These are phyloP conservation scores for Geosmithia morbida DNA, from an alignment of 2,329 filamentous ascomycete genomes.

Conservation along the genomic window DNA sequence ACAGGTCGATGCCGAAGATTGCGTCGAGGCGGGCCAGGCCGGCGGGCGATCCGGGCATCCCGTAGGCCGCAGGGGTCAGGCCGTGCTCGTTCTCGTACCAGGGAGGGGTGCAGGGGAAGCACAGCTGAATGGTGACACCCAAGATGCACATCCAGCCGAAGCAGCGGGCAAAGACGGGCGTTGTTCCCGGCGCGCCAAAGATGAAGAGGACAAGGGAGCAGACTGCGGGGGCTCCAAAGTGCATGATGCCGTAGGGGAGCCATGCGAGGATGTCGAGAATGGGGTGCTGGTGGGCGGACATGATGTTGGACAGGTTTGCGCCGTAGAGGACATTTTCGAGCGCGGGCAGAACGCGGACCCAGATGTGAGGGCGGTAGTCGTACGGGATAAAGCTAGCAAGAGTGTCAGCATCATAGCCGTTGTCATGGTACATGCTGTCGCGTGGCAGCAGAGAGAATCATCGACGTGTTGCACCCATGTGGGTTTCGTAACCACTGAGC, in stretches of 20 bases:
- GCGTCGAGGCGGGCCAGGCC: conserved; percentile 80
- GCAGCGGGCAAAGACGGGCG: conserved; percentile 69
- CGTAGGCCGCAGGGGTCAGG: conserved; percentile 80
- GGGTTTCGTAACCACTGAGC: background rate
- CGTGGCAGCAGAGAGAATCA: too few relatives aligned
- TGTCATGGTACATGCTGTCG: too few relatives aligned
- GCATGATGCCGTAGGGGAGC: conserved; percentile 83
- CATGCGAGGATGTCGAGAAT: conserved; percentile 80
- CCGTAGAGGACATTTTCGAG: conserved; percentile 95
- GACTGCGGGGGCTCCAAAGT: conserved; percentile 76
- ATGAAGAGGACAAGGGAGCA: conserved; percentile 71
- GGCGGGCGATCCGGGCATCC: conserved; percentile 77
- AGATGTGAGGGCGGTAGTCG: conserved; percentile 83
- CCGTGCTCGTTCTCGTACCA: conserved; percentile 96
- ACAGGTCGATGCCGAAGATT: conserved; percentile 82
- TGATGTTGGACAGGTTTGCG: conserved; percentile 88
- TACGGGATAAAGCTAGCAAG: conserved; percentile 67
- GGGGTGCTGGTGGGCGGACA: conserved; percentile 76
- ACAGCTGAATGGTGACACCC: conserved; percentile 75
- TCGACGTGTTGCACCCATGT: too few relatives aligned
- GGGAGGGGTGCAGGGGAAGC: conserved; percentile 87
- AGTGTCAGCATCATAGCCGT: background rate
- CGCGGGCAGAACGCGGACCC: conserved; percentile 86
- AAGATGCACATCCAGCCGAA: conserved; percentile 89
- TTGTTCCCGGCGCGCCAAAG: conserved; percentile 73